Percentiles rank a stretch among this genome's conserved stretches.
Evolutionary conservation across 371 early-diverging fungal genomes (phyloP).

Genomic region (Conidiobolus incongruus): DNA sequence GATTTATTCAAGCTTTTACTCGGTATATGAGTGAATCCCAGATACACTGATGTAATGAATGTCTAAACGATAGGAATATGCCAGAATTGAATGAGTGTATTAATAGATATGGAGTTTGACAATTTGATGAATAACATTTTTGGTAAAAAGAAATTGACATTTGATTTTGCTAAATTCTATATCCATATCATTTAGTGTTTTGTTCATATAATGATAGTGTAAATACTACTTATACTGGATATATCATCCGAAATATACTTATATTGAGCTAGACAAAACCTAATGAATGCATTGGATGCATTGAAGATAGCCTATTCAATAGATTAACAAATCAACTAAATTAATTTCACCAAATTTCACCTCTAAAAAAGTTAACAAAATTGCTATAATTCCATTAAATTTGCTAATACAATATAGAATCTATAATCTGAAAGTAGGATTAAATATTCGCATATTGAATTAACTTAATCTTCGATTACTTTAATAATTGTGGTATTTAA

Average conservation of each 20-base stretch:
- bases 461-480: too few species aligned
- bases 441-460: too few species aligned
- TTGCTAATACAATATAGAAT: too few species aligned
- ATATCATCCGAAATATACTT: not conserved
- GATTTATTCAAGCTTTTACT: too few species aligned
- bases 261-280: not conserved
- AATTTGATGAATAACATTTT: constrained; percentile 48
- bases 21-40: constrained; percentile 15
- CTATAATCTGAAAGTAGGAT: too few species aligned
- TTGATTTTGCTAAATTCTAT: constrained; percentile 41
- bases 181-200: constrained; percentile 15
- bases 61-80: constrained; percentile 37
- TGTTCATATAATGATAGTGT: not conserved
- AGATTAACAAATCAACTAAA: too few species aligned
- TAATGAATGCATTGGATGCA: not conserved
- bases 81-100: constrained; percentile 36
- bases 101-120: constrained; percentile 28
- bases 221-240: not conserved
- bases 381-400: too few species aligned
- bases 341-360: too few species aligned
- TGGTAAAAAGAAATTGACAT: constrained; percentile 47
- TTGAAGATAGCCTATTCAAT: constrained; percentile 2
- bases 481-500: too few species aligned
- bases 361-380: not conserved
- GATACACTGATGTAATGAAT: constrained; percentile 19